Percentiles rank a stretch among this genome's conserved stretches.
Conservation (phyloP, 805 yeast genomes). For the Candida golubevii region DNA sequence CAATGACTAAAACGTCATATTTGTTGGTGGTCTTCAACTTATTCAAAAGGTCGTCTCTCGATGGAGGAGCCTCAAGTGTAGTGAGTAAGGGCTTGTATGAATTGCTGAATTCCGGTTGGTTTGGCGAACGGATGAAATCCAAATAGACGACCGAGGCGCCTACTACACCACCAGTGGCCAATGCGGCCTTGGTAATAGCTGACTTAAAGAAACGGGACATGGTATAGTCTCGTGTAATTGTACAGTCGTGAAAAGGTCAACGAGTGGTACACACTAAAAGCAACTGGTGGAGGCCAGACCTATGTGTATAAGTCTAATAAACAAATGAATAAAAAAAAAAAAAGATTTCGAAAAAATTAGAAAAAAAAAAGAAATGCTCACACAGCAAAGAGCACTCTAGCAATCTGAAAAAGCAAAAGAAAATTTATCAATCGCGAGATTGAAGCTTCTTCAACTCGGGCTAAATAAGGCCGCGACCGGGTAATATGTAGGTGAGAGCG, state of each 20-base stretch:
- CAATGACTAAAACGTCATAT: slow-evolving; percentile 80
- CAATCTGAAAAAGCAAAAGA: no score
- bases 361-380: neutral
- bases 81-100: slow-evolving; percentile 44
- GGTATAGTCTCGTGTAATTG: neutral
- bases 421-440: no score
- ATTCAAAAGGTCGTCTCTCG: slow-evolving; percentile 49
- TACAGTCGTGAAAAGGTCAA: no score
- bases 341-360: neutral
- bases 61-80: slow-evolving; percentile 47
- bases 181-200: slow-evolving; percentile 27
- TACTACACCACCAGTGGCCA: slow-evolving; percentile 29
- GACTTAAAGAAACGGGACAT: slow-evolving; percentile 20
- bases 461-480: slow-evolving; percentile 12
- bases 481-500: slow-evolving; percentile 13
- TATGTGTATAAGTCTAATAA: neutral
- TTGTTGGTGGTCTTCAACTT: slow-evolving; percentile 36
- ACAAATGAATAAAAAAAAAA: slow-evolving; percentile 1
- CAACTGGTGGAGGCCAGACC: no score
- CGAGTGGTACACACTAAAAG: no score
- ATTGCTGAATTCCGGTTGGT: slow-evolving; percentile 19
- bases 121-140: slow-evolving; percentile 37
- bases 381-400: no score
- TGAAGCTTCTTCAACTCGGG: slow-evolving; percentile 2
- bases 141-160: slow-evolving; percentile 38